Evolutionary conservation across 1,284 basidiomycete species (phyloP), one percentile per base, ranked within the genome.

Genomic region (Bondarzewia mesenterica): DNA sequence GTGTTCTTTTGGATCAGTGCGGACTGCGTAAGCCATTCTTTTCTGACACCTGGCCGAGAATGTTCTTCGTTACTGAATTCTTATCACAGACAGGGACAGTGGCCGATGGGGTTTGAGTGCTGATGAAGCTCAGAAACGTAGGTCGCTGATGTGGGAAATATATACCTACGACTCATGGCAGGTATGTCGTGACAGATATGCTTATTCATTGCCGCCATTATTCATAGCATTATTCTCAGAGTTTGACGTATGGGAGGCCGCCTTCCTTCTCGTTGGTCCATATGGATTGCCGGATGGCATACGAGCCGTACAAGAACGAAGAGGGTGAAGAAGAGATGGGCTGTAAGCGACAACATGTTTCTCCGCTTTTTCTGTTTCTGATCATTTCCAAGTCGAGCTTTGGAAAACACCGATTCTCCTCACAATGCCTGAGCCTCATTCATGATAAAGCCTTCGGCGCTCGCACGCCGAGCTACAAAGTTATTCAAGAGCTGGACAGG

Each of bases 131-230:
- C 72, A 76, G 50, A 73, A 73, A 58, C 71, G 83, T 50, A 73
- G 82, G 18, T 74, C 74, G 52, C 64, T 85, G 15, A 73, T 83
- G 53, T 82, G 80, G 65, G 82, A 85, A 57, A 64, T 83, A 38
- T 70, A 77, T 54, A 78, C 77, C 7, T 83, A 83, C 54, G 82
- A 85, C 58, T 79, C 78, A 2, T 83, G 79, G 80, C 80, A 82
- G 77, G 82, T 80, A 55, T 52, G 67, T 62, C 20, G 12, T 7
- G 7, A 16, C 48, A 44, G 39, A 20, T 35, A 36, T 51, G 42
- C 36, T 23, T 40, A 18, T 32, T 21, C 5, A 5, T 49, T 48
- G 48, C 59, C 35, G 29, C 50, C 27, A 23, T 18, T 29, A 47
- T 43, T 41, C 40, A 44, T 27, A 20, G 21, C n/a, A n/a, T n/a